Evolutionary conservation across 2,329 filamentous ascomycete genomes (phyloP).

Genomic region (Xylaria sp.): DNA sequence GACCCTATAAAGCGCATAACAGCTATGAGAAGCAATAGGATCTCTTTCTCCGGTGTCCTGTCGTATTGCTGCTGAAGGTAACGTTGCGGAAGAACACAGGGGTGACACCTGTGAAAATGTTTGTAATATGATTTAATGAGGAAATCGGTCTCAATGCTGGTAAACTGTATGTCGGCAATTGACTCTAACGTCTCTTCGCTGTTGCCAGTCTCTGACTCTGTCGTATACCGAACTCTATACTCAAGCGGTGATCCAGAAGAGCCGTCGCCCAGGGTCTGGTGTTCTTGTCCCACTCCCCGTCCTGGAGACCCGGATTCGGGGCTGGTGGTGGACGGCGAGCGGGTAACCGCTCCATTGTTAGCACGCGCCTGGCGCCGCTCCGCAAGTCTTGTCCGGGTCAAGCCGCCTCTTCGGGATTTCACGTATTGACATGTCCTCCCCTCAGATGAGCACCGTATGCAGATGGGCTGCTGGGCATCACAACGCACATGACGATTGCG

Average conservation of each 20-base stretch:
- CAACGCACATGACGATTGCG: slow-evolving; percentile 38
- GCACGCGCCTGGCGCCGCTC: slow-evolving; percentile 31
- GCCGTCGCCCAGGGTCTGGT: not conserved
- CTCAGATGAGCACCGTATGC: slow-evolving; percentile 35
- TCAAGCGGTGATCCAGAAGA: slow-evolving; percentile 2
- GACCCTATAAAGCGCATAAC: slow-evolving; percentile 38
- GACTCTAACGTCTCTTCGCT: slow-evolving; percentile 9
- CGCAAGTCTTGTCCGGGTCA: slow-evolving; percentile 34
- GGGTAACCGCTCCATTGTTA: slow-evolving; percentile 11
- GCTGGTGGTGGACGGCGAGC: slow-evolving; percentile 30
- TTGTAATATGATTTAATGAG: slow-evolving; percentile 38
- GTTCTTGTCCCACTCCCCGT: slow-evolving; percentile 1
- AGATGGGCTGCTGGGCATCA: slow-evolving; percentile 36
- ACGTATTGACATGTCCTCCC: slow-evolving; percentile 38
- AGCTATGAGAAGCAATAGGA: slow-evolving; percentile 29
- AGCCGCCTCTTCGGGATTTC: slow-evolving; percentile 39
- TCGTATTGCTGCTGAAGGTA: slow-evolving; percentile 29
- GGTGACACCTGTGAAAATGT: slow-evolving; percentile 38
- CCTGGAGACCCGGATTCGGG: slow-evolving; percentile 23
- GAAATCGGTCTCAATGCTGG: slow-evolving; percentile 27
- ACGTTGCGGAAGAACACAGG: slow-evolving; percentile 31
- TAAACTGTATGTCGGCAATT: slow-evolving; percentile 27
- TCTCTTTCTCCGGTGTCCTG: slow-evolving; percentile 11
- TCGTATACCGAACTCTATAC: not conserved
- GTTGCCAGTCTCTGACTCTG: slow-evolving; percentile 26